Evolutionary conservation across 2,329 filamentous ascomycete genomes (phyloP).

Genomic region (Aspergillus brunneoviolaceus): DNA sequence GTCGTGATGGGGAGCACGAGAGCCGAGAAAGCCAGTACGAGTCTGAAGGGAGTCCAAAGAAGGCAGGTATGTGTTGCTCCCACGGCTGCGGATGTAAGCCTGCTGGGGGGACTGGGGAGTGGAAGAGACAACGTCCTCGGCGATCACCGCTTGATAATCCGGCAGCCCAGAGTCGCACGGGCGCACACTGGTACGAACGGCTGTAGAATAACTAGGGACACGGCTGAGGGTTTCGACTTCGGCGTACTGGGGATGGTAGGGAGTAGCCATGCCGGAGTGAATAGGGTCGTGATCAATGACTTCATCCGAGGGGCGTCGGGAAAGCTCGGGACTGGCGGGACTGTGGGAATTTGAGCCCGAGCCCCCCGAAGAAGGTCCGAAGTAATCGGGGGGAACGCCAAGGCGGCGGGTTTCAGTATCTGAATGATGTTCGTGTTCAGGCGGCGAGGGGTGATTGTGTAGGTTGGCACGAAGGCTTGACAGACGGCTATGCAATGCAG

Average conservation of each 20-base stretch:
- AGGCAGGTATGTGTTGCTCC: slow-evolving; percentile 32
- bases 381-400: slow-evolving; percentile 33
- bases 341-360: slow-evolving; percentile 36
- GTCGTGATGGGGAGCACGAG: slow-evolving; percentile 27
- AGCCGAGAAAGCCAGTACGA: slow-evolving; percentile 26
- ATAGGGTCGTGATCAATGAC: slow-evolving; percentile 43
- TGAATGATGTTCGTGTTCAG: slow-evolving; percentile 23
- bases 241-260: slow-evolving; percentile 45
- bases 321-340: slow-evolving; percentile 39
- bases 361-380: slow-evolving; percentile 21
- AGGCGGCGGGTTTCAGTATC: slow-evolving; percentile 26
- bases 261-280: slow-evolving; percentile 43
- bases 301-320: slow-evolving; percentile 50
- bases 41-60: slow-evolving; percentile 25
- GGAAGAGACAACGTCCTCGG: slow-evolving; percentile 27
- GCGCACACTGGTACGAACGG: slow-evolving; percentile 64
- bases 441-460: slow-evolving; percentile 20
- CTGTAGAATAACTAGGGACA: slow-evolving; percentile 75
- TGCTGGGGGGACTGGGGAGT: slow-evolving; percentile 40
- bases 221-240: slow-evolving; percentile 67
- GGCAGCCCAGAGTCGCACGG: slow-evolving; percentile 57
- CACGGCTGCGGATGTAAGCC: slow-evolving; percentile 39
- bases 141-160: slow-evolving; percentile 62
- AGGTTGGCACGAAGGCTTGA: slow-evolving; percentile 50
- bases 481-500: slow-evolving; percentile 69